A percentile compares a stretch with the other conserved stretches of the same genome.
Evolutionary conservation across 2,329 filamentous ascomycete species (phyloP).

Genomic region (Nannizzia gypsea): DNA sequence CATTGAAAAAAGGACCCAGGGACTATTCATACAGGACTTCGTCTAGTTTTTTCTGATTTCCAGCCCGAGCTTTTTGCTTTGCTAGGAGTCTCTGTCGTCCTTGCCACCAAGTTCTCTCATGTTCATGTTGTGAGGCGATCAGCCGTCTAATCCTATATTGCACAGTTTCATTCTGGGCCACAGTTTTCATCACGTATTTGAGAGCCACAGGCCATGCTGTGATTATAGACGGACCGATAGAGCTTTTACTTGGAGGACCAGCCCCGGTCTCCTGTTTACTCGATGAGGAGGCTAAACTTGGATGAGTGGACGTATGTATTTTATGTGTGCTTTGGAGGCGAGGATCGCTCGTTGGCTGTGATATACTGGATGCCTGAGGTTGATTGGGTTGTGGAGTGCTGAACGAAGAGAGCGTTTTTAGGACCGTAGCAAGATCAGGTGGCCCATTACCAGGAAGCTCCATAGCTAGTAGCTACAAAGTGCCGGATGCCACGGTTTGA

Average conservation of each 20-base stretch:
- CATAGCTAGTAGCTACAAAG: background rate
- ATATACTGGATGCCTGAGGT: background rate
- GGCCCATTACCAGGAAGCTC: slow-evolving; percentile 15
- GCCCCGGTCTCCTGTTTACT: background rate
- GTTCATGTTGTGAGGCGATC: slow-evolving; percentile 50
- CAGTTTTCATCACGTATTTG: slow-evolving; percentile 40
- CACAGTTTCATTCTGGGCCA: slow-evolving; percentile 35
- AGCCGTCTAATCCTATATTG: slow-evolving; percentile 42
- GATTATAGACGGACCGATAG: slow-evolving; percentile 36
- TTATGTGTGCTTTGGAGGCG: background rate
- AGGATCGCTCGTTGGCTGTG: background rate
- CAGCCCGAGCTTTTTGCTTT: slow-evolving; percentile 41
- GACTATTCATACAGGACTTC: slow-evolving; percentile 40
- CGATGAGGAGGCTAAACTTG: background rate
- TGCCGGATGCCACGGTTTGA: background rate
- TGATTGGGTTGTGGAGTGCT: slow-evolving; percentile 14
- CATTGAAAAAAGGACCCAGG: background rate
- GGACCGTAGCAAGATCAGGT: slow-evolving; percentile 31
- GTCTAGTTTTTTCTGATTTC: slow-evolving; percentile 44
- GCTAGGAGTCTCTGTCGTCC: slow-evolving; percentile 41
- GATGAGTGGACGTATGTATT: background rate
- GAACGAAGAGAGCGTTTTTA: slow-evolving; percentile 32
- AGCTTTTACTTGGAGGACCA: background rate
- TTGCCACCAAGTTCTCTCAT: slow-evolving; percentile 51
- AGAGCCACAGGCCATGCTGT: slow-evolving; percentile 42